Evolutionary conservation across 345 rosid species (phyloP), one percentile per base, ranked within the genome.

Genomic region (Lepidium aucheri): DNA sequence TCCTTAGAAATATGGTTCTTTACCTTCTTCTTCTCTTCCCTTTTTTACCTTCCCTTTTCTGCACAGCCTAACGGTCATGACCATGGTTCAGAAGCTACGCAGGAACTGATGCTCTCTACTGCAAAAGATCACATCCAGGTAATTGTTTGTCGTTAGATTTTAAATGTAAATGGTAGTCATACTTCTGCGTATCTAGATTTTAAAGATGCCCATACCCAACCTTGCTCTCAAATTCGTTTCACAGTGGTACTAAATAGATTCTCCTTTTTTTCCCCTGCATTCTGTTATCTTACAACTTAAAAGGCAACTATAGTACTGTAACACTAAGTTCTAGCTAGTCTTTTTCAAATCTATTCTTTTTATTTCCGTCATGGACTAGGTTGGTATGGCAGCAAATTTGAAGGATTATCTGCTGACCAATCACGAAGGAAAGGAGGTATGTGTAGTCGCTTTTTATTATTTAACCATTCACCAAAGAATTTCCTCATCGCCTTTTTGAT

Each of bases 51-150:
- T 44, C 16, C 60, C 60, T 40, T 67, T 45, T 61, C 44, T 73
- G 7, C 47, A 75, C 82, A 93, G 97, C 81, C 90, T 69, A 93
- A 90, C 75, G 90, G 85, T 65, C 90, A 90, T 81, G 96, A 83
- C 64, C 88, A 93, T 68, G 94, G 94, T 65, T 77, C 89, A 45
- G 83, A 83, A 78, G 83, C 77, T 68, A 74, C 61, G 62, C 85
- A 82, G 78, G 77, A 74, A 74, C 74, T 74, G 77, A 93, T 87
- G 96, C 90, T 85, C 83, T 77, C 86, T 72, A 52, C 81, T 51
- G 83, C 87, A 9, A 90, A 80, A 74, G 89, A 93, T 79, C 89
- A 90, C 75, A 93, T 93, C 63, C 93, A 90, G 96, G 98, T 90
- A 65, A 44, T 1, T 51, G 9, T n/a, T n/a, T 35, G 30, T n/a